Evolutionary conservation across 2,329 filamentous ascomycete species (phyloP), one percentile per base, ranked within the genome.

Genomic region (Akanthomyces dipterigenus): DNA sequence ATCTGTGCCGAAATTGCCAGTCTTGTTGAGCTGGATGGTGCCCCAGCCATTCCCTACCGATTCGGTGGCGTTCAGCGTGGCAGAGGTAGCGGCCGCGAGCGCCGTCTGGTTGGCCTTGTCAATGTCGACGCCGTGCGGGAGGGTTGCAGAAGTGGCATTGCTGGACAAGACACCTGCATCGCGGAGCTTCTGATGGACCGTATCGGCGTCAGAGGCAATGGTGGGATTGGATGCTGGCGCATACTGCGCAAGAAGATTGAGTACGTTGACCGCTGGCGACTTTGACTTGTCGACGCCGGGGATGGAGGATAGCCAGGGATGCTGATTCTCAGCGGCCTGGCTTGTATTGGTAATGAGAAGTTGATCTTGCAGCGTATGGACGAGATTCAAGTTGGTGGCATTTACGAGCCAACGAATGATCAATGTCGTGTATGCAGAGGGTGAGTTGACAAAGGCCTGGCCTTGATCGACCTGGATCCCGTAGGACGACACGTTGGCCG

Each of bases 371-470:
- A 63, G 34, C 5, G 31, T 40, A 24, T 55, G 46, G 8, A 59
- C 50, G n/a, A 53, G 31, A 16, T 60, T 38, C 26, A 42, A 36
- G 38, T 60, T 45, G n/a, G 24, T 54, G 22, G 9, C 36, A 42
- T 42, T 61, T 14, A 62, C 53, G 5, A 60, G 46, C 42, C 62
- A 57, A 4, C 63, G 61, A 24, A 60, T 45, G 1, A 63, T 46
- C n/a, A 60, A 60, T 16, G 62, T 48, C 16, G 42, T 58, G 40
- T 64, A 62, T 14, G 61, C 57, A 26, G 63, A 63, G 1, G 64
- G 63, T 3, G 60, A 26, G 36, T 65, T 64, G 16, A 64, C 50
- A 31, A 36, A 63, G 18, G 22, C 20, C 43, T 55, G 36, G 31
- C 20, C n/a, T 20, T 46, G 22, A 31, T 38, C 24, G 53, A 50